Conservation (phyloP, 164 flowering plant genomes). For the Kingdonia uniflora region DNA sequence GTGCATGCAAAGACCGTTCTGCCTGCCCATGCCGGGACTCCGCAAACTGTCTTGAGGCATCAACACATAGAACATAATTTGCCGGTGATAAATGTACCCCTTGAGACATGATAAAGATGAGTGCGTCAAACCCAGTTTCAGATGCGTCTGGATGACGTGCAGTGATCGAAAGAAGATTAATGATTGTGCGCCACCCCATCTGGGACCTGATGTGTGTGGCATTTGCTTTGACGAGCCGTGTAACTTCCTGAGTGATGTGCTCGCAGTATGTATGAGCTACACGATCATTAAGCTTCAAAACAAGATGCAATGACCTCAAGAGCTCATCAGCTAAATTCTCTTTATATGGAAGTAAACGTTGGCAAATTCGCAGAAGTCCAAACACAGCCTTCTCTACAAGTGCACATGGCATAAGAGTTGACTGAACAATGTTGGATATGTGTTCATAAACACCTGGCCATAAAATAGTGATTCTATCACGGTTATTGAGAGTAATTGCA, state of each 20-base stretch:
- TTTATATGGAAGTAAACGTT: conserved; percentile 32
- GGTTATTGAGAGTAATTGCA: background rate
- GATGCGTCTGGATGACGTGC: conserved; percentile 40
- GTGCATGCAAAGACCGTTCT: conserved; percentile 26
- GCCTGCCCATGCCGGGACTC: conserved; percentile 29
- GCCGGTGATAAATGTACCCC: conserved; percentile 28
- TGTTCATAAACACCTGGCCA: background rate
- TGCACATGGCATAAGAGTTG: conserved; percentile 32
- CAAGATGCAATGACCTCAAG: conserved; percentile 27
- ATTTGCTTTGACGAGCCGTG: conserved; percentile 30
- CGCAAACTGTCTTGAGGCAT: conserved; percentile 33
- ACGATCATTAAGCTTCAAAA: conserved; percentile 33
- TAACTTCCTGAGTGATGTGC: conserved; percentile 33
- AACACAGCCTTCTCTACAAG: conserved; percentile 38
- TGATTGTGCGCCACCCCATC: conserved; percentile 33
- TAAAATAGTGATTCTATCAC: background rate
- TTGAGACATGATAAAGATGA: conserved; percentile 27
- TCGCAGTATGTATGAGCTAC: conserved; percentile 43
- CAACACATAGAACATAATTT: conserved; percentile 27
- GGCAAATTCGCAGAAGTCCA: conserved; percentile 33
- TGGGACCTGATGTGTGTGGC: conserved; percentile 30
- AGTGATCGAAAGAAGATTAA: conserved; percentile 30
- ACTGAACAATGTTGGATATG: conserved; percentile 27
- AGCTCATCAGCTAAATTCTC: conserved; percentile 34
- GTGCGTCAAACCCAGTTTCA: conserved; percentile 34